A percentile compares a stretch with the other conserved stretches of the same genome.
phyloP scores from a whole-genome alignment of 2,329 filamentous ascomycete species.

The Rhynchosporium secalis region DNA sequence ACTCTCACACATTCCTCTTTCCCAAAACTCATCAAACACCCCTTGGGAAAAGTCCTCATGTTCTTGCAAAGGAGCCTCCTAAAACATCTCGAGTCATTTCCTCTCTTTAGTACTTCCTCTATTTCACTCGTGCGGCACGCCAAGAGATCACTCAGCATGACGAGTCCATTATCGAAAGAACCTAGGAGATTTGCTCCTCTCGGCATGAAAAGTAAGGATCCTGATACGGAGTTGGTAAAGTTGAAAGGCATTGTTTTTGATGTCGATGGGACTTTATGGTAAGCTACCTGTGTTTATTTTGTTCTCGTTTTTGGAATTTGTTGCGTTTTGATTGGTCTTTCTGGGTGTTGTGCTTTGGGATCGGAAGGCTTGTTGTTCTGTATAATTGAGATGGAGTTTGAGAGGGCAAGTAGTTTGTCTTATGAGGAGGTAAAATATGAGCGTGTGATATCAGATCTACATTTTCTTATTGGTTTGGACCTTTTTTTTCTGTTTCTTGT shows the following conservation, averaged over 20 bases:
- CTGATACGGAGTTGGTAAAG: constrained; percentile 41
- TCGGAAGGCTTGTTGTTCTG: too few relatives aligned
- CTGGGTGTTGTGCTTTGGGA: neutral
- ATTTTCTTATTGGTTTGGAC: too few relatives aligned
- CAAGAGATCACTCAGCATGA: constrained; percentile 27
- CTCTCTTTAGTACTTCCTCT: too few relatives aligned
- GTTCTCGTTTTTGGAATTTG: neutral
- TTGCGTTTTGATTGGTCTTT: neutral
- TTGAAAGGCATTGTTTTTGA: constrained; percentile 76
- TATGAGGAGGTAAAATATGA: too few relatives aligned
- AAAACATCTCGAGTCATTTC: neutral
- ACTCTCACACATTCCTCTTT: neutral
- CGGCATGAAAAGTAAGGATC: constrained; percentile 37
- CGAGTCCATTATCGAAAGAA: constrained; percentile 26
- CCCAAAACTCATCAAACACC: neutral
- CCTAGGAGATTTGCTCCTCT: constrained; percentile 57
- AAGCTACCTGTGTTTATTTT: constrained; percentile 41
- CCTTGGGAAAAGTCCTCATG: neutral
- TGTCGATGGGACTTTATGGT: constrained; percentile 94
- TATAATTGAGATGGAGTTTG: too few relatives aligned
- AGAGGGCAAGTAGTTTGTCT: too few relatives aligned
- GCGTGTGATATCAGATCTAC: too few relatives aligned
- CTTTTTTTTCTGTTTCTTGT: too few relatives aligned
- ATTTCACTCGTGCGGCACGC: neutral
- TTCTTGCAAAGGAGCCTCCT: neutral